Base-by-base conservation (phyloP, 805 yeast species). In the Kuraishia molischiana region DNA sequence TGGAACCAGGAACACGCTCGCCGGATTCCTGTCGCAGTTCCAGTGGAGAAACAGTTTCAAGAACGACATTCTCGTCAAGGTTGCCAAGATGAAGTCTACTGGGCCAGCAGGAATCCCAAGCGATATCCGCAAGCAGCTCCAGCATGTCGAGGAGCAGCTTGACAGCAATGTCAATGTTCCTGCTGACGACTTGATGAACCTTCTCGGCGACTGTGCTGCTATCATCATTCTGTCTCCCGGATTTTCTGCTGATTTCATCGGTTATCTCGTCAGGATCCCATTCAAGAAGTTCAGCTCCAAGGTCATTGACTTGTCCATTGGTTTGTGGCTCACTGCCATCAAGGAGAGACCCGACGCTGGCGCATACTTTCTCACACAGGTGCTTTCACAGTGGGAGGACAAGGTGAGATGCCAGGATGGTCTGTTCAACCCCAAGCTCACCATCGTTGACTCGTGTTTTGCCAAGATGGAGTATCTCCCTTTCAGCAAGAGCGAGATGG, bases 391-490 rank as follows among this genome's bases (percentile, higher is more conserved):
- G 39, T 85, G 94, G 83, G 84, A 79, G 54, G 58, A 61, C 29
- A 71, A 90, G 1, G 72, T 86, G 32, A 67, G 71, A 26, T 59
- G 66, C 22, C 61, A 62, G 20, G 61, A 61, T 30, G 97, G 97
- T 3, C 54, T 90, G 9, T 89, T 73, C 54, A 72, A 79, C 5
- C 66, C 62, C 4, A 48, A 58, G 4, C 59, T 61, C 44, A 95
- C 87, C 53, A 53, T 74, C 5, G 50, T 48, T 1, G 62, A 67
- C 39, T 79, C 90, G 19, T 84, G 79, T 39, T 79, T 66, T 54
- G 61, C 73, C 44, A 69, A 66, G 37, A 92, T 92, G 98, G 92
- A 85, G 44, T 92, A 92, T 49, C 62, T 87, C 1, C 97, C 98
- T 9, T 78, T 94, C 34, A 79, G 82, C 58, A 79, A 76, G 46